Evolutionary conservation across 306 rosid species (phyloP), one percentile per base, ranked within the genome.

Genomic region (Acacia crassicarpa): DNA sequence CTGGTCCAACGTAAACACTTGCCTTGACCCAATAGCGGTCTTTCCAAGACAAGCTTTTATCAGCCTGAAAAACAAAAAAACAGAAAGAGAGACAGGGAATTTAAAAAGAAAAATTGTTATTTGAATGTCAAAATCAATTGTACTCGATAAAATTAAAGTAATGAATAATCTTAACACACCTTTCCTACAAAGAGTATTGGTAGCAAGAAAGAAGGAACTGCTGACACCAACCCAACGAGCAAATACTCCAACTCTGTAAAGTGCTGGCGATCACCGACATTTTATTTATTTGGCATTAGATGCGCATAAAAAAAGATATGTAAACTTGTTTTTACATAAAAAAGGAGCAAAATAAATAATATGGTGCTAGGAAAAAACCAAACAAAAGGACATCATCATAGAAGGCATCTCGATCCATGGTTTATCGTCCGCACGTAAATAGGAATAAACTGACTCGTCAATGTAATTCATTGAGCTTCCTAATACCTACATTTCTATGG

Each of bases 21-120:
- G 85, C 99, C 99, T 95, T 95, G 79, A 93, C 91, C 99, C 99
- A 95, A 81, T 93, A 95, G 9, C 98, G 96, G 61, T 92, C 97
- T 85, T 87, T 92, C 98, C 89, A 95, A 69, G 85, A 3, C 43
- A 91, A 9, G 81, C 38, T 32, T 70, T 84, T 80, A 83, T 95
- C 99, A 49, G 97, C 99, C 99, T 95, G 94, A 85, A 89, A 83
- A 89, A 82, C 66, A 45, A 2, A 33, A 3, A 33, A 3, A 33
- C 27, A 27, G 35, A 3, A 3, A 38, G 79, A 19, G 67, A 79
- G 67, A 48, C 43, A 1, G 72, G 1, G 69, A 32, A 62, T 6
- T 68, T 8, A 70, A 46, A 46, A 22, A 43, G 0, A 20, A 41
- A 40, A 40, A 0, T 19, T 20, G 62, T 27, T n/a, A 2, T 27